Evolutionary conservation across 2,329 filamentous ascomycete species (phyloP), one percentile per base, ranked within the genome.

Genomic region (Colletotrichum sp.): DNA sequence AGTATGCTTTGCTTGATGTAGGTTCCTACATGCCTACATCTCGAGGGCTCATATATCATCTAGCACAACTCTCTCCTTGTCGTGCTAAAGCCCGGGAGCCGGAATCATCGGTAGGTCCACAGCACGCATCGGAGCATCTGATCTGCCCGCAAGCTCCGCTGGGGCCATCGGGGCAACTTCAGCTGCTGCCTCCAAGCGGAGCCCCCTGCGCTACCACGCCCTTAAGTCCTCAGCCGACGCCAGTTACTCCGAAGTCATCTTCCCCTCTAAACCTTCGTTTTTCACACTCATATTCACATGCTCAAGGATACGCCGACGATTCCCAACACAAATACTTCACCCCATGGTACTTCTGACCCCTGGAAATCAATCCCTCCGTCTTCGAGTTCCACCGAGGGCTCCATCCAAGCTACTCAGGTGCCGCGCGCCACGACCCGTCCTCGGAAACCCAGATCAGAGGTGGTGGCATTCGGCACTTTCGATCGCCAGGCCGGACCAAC

Each of bases 21-120:
- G 0, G 0, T 10, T 59, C 55, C 0, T 28, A 18, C 55, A 59
- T 10, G 6, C 4, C 0, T 28, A 28, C 55, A 18, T 12, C 8
- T 59, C 24, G 55, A 16, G 21, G 16, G 1, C 55, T 59, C 55
- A 59, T 59, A 59, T 59, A 59, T 59, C 55, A 59, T 28, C 55
- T 0, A 59, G 8, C 24, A 28, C 21, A 59, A 28, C 26, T 59
- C 55, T 28, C 0, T 6, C 2, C 0, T 57, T 24, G 52, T 26
- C 3, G 55, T 28, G 55, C 55, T 59, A 0, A 9, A 59, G 55
- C 8, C 26, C 13, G 55, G 21, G 55, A 28, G 55, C 55, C 55
- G 55, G 55, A 18, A 28, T 28, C 0, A 1, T 59, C 55, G 55
- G 55, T 18, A 28, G 24, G 26, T 6, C 21, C 55, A 2, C 39